These are phyloP conservation scores for Coemansia sp. DNA, from an alignment of 192 early-diverging fungal species.

Conservation along the genomic window DNA sequence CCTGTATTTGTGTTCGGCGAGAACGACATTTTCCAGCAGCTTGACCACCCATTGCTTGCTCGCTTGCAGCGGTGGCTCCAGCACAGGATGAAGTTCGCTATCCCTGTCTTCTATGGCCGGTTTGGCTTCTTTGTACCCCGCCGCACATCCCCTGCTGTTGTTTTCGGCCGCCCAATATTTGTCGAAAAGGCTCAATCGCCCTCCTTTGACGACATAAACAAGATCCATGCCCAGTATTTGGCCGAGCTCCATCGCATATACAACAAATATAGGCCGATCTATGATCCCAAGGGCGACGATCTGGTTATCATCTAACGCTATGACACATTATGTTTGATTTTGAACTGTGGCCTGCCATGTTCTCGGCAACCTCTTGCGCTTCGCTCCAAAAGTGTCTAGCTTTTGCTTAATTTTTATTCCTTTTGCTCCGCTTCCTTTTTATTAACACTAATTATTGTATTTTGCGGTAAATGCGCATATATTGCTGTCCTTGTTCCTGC, in stretches of 20 bases:
- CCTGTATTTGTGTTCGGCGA: slow-evolving; percentile 95
- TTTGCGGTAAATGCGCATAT: neutral
- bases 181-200: slow-evolving; percentile 35
- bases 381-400: neutral
- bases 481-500: too few relatives aligned
- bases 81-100: slow-evolving; percentile 67
- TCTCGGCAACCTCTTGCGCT: neutral
- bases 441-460: neutral
- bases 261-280: slow-evolving; percentile 43
- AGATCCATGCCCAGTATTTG: slow-evolving; percentile 39
- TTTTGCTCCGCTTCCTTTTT: neutral
- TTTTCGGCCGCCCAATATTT: slow-evolving; percentile 39
- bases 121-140: slow-evolving; percentile 53
- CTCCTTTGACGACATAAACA: slow-evolving; percentile 35
- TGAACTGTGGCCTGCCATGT: neutral
- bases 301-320: slow-evolving; percentile 29
- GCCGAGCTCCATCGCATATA: slow-evolving; percentile 37
- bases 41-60: slow-evolving; percentile 66
- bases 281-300: slow-evolving; percentile 49
- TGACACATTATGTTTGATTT: neutral
- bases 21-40: slow-evolving; percentile 86
- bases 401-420: neutral
- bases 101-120: slow-evolving; percentile 84
- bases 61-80: slow-evolving; percentile 74
- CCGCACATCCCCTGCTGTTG: slow-evolving; percentile 34